Percentiles rank a stretch among this genome's conserved stretches.
These are phyloP conservation scores for Marasmius oreades DNA, from an alignment of 1,284 basidiomycete species.

Conservation along the genomic window DNA sequence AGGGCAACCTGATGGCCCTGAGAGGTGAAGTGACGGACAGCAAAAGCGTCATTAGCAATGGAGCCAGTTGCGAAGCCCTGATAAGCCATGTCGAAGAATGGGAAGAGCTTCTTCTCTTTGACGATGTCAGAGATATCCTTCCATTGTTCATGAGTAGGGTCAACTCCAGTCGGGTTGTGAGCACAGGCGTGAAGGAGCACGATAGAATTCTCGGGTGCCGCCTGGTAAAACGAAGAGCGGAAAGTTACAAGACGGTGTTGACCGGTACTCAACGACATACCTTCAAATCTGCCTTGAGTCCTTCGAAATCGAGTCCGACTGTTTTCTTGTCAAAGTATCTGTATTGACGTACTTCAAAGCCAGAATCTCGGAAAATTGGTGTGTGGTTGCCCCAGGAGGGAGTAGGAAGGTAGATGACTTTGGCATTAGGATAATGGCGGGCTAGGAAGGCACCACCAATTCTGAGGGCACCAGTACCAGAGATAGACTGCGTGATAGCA, in stretches of 20 bases:
- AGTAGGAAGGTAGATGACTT: constrained; percentile 89
- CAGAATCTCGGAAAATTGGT: constrained; percentile 84
- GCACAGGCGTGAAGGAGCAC: constrained; percentile 91
- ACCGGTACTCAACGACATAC: constrained; percentile 32
- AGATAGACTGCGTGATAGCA: constrained; percentile 94
- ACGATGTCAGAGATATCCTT: constrained; percentile 85
- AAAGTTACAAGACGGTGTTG: background rate
- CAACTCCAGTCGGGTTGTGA: constrained; percentile 98
- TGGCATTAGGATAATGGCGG: constrained; percentile 85
- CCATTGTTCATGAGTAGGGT: constrained; percentile 95
- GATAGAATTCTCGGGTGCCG: constrained; percentile 74
- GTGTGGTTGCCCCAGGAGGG: constrained; percentile 99
- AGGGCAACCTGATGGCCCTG: constrained; percentile 86
- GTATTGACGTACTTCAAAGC: constrained; percentile 91
- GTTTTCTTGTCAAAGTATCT: constrained; percentile 95
- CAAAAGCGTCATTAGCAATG: constrained; percentile 88
- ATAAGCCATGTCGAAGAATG: constrained; percentile 98
- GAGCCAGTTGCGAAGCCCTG: constrained; percentile 93
- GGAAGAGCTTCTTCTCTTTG: constrained; percentile 85
- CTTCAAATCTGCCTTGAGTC: constrained; percentile 84
- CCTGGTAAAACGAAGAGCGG: constrained; percentile 41
- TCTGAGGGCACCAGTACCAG: constrained; percentile 95
- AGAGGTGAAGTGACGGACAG: constrained; percentile 91
- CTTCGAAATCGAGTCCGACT: constrained; percentile 91
- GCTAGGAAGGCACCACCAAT: constrained; percentile 95